Evolutionary conservation across 768 basidiomycete species (phyloP).

Genomic region (Serendipita vermifera): DNA sequence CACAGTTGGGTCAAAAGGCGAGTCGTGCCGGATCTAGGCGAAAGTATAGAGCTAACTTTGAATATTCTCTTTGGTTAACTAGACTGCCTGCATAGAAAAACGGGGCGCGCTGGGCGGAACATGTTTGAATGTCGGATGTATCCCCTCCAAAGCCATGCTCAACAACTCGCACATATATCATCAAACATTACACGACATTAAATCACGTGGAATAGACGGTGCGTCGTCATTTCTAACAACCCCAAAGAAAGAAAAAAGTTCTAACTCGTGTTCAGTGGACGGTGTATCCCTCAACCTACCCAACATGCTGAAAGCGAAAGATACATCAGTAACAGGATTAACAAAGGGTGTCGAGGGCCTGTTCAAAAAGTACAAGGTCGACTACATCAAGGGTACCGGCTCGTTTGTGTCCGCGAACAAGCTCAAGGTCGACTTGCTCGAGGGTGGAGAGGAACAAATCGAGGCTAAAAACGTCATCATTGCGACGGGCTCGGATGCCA

Average conservation of each 20-base stretch:
- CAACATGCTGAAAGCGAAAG: slow-evolving; percentile 87
- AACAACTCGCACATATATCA: slow-evolving; percentile 99
- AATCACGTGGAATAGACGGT: slow-evolving; percentile 90
- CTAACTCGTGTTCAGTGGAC: no score
- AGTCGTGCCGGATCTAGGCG: slow-evolving; percentile 16
- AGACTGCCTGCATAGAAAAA: slow-evolving; percentile 97
- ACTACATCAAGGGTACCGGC: slow-evolving; percentile 91
- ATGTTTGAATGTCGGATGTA: slow-evolving; percentile 97
- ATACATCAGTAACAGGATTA: slow-evolving; percentile 64
- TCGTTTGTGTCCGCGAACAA: slow-evolving; percentile 70
- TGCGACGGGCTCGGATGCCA: slow-evolving; percentile 91
- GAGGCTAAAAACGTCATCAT: slow-evolving; percentile 92
- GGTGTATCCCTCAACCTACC: slow-evolving; percentile 76
- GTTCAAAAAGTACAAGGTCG: slow-evolving; percentile 96
- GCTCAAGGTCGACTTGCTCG: slow-evolving; percentile 65
- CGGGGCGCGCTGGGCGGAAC: slow-evolving; percentile 92
- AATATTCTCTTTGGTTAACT: background rate
- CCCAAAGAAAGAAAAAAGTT: no score
- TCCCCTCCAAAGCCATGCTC: slow-evolving; percentile 98
- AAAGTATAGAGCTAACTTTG: no score
- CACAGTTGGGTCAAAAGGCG: slow-evolving; percentile 88
- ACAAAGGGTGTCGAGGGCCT: slow-evolving; percentile 89
- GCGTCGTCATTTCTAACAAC: no score
- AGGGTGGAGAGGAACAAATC: slow-evolving; percentile 74
- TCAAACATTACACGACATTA: slow-evolving; percentile 81